Evolutionary conservation across 768 basidiomycete genomes (phyloP).

Genomic region (Boletus rex-veris): DNA sequence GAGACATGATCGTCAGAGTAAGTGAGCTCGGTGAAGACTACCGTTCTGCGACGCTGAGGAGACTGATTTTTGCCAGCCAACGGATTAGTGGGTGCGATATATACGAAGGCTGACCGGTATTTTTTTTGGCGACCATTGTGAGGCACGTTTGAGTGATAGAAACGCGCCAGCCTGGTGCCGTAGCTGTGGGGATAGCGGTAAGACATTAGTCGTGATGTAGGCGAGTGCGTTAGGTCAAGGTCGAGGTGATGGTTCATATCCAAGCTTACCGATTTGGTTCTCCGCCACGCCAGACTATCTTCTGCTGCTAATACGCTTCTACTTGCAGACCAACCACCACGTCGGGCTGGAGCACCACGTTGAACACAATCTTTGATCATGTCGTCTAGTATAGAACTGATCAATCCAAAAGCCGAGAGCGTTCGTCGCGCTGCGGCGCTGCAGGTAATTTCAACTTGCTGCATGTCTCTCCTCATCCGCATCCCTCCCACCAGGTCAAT

Average conservation of each 20-base stretch:
- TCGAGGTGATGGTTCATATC: conserved; percentile 31
- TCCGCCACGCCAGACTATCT: conserved; percentile 23
- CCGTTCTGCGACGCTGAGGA: conserved; percentile 11
- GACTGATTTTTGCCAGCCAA: conserved; percentile 6
- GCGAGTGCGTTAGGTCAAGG: conserved; percentile 25
- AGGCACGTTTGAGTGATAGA: conserved; percentile 28
- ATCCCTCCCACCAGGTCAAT: conserved; percentile 60
- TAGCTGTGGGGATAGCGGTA: conserved; percentile 28
- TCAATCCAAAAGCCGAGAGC: conserved; percentile 96
- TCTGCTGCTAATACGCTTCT: not conserved
- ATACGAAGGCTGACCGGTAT: conserved; percentile 24
- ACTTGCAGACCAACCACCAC: conserved; percentile 12
- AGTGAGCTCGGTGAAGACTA: conserved; percentile 3
- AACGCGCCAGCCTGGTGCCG: conserved; percentile 35
- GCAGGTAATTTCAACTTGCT: conserved; percentile 53
- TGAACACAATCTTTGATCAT: conserved; percentile 35
- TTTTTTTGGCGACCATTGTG: conserved; percentile 16
- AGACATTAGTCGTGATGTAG: conserved; percentile 25
- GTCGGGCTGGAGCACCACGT: conserved; percentile 20
- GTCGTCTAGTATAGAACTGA: conserved; percentile 85
- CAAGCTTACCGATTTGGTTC: conserved; percentile 30
- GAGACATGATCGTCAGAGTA: conserved; percentile 12
- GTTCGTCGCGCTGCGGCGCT: conserved; percentile 86
- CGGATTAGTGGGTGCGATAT: conserved; percentile 20
- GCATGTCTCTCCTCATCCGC: conserved; percentile 18